phyloP scores from a whole-genome alignment of 1,284 basidiomycete genomes.

The Moesziomyces sp. region DNA sequence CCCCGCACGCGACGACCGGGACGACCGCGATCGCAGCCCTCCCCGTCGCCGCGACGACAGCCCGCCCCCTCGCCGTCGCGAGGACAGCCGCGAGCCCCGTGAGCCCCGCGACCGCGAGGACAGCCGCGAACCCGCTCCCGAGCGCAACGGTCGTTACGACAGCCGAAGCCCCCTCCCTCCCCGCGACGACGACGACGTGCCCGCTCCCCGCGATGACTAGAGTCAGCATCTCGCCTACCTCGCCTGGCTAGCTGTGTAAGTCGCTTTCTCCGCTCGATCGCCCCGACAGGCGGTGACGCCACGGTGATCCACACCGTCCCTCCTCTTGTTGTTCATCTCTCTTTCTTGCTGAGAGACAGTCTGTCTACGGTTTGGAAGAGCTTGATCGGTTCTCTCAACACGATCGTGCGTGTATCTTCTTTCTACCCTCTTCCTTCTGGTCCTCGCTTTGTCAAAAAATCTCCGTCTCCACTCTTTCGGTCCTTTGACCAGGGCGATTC shows the following conservation, averaged over 20 bases:
- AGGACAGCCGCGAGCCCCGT: conserved; percentile 33
- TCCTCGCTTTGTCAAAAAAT: no score
- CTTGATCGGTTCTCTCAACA: no score
- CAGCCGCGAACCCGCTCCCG: conserved; percentile 51
- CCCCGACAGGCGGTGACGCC: no score
- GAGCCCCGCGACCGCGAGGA: conserved; percentile 41
- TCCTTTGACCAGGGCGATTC: no score
- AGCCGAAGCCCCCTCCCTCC: conserved; percentile 54
- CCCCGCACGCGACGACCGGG: conserved; percentile 46
- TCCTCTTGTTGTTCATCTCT: no score
- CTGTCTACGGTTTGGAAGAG: no score
- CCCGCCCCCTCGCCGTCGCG: conserved; percentile 41
- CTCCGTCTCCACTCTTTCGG: no score
- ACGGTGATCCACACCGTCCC: no score
- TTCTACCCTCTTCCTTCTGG: no score
- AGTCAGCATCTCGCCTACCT: neutral
- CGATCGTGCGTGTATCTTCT: no score
- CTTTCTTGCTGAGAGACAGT: no score
- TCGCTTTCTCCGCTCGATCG: neutral
- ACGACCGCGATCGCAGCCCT: conserved; percentile 59
- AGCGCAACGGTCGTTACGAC: conserved; percentile 49
- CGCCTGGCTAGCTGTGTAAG: neutral
- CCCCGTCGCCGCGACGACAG: conserved; percentile 49
- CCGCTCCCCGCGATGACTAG: conserved; percentile 42
- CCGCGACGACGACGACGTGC: conserved; percentile 53